A percentile compares a stretch with the other conserved stretches of the same genome.
These are phyloP conservation scores for Colletotrichum sp. DNA, from an alignment of 2,329 filamentous ascomycete species.

Conservation along the genomic window DNA sequence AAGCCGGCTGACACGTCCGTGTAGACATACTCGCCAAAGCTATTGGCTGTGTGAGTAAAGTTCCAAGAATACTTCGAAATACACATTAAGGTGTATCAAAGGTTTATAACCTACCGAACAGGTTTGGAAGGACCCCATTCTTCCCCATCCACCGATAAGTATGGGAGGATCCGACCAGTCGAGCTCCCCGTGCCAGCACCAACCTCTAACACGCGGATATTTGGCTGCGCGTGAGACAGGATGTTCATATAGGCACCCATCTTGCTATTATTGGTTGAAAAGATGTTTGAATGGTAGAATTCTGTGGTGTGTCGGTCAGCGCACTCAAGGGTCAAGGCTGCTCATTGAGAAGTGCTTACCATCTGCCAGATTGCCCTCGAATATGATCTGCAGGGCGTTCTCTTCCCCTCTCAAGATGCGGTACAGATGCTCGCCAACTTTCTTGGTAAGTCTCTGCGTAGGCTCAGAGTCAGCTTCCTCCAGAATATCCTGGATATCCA, in stretches of 20 bases:
- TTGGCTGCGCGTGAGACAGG: conserved; percentile 31
- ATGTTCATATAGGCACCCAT: not conserved
- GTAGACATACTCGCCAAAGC: conserved; percentile 39
- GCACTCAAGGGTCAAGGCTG: not conserved
- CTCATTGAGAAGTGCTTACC: not conserved
- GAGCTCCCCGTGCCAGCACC: conserved; percentile 44
- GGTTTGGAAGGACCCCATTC: not conserved
- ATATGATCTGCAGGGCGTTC: not conserved
- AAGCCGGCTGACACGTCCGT: conserved; percentile 49
- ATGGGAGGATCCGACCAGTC: conserved; percentile 37
- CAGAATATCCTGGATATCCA: not conserved
- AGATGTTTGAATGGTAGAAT: not conserved
- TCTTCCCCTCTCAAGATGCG: not conserved
- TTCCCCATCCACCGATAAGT: conserved; percentile 24
- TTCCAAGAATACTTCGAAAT: not conserved
- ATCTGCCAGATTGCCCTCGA: not conserved
- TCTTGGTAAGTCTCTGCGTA: not conserved
- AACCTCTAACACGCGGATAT: conserved; percentile 37
- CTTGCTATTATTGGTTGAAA: not conserved
- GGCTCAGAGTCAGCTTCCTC: not conserved
- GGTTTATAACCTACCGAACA: not conserved
- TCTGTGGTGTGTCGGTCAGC: not conserved
- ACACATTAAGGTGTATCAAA: not conserved
- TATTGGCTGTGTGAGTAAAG: not conserved
- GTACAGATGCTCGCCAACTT: not conserved